Conservation (phyloP, 768 basidiomycete genomes). For the Lactifluus volemus region DNA sequence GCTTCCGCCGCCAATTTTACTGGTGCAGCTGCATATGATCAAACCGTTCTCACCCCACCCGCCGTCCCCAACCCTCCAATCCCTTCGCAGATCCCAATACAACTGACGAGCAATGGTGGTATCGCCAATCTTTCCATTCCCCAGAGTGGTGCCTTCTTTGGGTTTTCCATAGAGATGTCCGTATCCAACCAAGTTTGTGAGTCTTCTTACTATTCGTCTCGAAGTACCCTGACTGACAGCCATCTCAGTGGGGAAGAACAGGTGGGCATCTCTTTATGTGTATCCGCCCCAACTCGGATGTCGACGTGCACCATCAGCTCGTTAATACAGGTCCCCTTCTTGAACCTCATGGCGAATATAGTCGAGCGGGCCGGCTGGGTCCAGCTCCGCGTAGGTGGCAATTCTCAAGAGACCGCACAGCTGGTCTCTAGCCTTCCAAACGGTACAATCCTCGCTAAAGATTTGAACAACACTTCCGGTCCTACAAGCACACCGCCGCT, state of each 20-base stretch:
- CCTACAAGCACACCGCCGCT: conserved; percentile 65
- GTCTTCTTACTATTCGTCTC: conserved; percentile 22
- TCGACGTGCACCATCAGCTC: conserved; percentile 28
- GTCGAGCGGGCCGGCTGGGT: conserved; percentile 53
- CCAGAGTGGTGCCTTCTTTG: conserved; percentile 50
- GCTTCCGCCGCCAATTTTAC: conserved; percentile 37
- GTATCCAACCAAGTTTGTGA: conserved; percentile 58
- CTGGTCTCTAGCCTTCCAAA: conserved; percentile 43
- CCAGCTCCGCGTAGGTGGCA: conserved; percentile 65
- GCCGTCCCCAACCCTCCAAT: conserved; percentile 39
- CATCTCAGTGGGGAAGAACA: conserved; percentile 41
- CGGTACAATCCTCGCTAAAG: conserved; percentile 47
- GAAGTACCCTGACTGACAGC: not conserved
- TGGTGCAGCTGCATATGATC: conserved; percentile 43
- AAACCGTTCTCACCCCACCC: conserved; percentile 42
- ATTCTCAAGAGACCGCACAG: conserved; percentile 61
- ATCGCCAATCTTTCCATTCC: conserved; percentile 32
- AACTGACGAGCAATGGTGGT: conserved; percentile 26
- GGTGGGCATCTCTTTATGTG: not conserved
- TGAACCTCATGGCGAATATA: conserved; percentile 70
- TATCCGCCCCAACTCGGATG: not conserved
- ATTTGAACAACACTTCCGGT: conserved; percentile 27
- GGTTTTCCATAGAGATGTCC: conserved; percentile 73
- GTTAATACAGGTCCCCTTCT: conserved; percentile 50
- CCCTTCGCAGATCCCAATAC: conserved; percentile 36